Conservation (phyloP, 768 basidiomycete species). For the Pisolithus tinctorius region DNA sequence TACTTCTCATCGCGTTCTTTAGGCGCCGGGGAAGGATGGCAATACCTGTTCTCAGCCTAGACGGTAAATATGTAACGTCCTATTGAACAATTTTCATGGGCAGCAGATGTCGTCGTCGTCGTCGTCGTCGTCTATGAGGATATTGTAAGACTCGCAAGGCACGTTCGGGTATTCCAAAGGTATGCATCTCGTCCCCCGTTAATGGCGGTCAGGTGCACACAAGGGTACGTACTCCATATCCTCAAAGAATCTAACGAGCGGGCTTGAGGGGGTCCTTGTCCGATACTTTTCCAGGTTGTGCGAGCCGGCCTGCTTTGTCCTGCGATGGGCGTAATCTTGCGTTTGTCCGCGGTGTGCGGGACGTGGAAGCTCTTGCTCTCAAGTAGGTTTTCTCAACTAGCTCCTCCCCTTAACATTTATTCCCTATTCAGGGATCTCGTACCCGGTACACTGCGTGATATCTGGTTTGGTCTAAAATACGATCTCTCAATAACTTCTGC, state of each 20-base stretch:
- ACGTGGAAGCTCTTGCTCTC: neutral
- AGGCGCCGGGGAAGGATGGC: conserved; percentile 71
- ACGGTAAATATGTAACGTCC: conserved; percentile 10
- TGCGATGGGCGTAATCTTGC: conserved; percentile 28
- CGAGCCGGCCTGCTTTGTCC: conserved; percentile 34
- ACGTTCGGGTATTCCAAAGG: conserved; percentile 64
- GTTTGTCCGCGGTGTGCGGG: too few relatives aligned
- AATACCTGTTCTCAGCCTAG: conserved; percentile 43
- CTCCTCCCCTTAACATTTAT: too few relatives aligned
- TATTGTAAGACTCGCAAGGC: conserved; percentile 44
- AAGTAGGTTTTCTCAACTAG: too few relatives aligned
- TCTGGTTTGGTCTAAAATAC: too few relatives aligned
- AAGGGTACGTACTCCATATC: conserved; percentile 36
- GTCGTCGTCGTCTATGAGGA: conserved; percentile 64
- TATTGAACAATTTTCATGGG: conserved; percentile 51
- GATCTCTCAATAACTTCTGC: too few relatives aligned
- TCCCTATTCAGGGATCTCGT: too few relatives aligned
- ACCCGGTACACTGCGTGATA: too few relatives aligned
- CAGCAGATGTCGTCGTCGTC: conserved; percentile 43
- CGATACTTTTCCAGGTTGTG: conserved; percentile 24
- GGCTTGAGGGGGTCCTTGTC: conserved; percentile 3
- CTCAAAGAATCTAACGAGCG: conserved; percentile 37
- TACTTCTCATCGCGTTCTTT: conserved; percentile 16
- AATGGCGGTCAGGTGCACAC: conserved; percentile 49
- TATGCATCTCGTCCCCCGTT: conserved; percentile 14